Evolutionary conservation across 129 eudicot genomes (phyloP), one percentile per base, ranked within the genome.

Genomic region (Oenanthe sinensis): DNA sequence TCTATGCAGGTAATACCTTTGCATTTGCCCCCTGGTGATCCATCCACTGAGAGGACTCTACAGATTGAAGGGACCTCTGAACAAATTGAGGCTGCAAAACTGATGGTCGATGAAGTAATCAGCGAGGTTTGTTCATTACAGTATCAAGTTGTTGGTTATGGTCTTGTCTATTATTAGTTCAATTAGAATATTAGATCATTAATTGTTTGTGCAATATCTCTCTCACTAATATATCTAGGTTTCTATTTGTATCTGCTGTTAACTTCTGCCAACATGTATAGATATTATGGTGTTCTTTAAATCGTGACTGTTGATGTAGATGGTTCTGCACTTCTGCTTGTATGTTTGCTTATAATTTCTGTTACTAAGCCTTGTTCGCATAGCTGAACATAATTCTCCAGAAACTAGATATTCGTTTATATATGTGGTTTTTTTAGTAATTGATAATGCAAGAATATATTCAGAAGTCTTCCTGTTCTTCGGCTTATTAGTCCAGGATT

Each of bases 51-150:
- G 84, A 89, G 99, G 83, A 92, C 97, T 9, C 85, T 92, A 50
- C 97, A 96, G 71, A 96, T 96, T 75, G 97, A 96, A 67, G 99
- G 99, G 54, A 75, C 97, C 8, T 81, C 80, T 84, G 99, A 96
- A 26, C 96, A 90, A 84, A 88, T 92, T 49, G 97, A 92, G 79
- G 92, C 96, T 85, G 99, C 97, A 82, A 96, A 92, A 80, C 87
- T 79, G 80, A 82, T 92, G 93, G 97, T 92, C 80, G 85, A 90
- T 79, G 97, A 96, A 84, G 97, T 92, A 36, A 96, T 85, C 75
- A 90, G 92, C 77, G 97, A 96, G 99, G 99, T 96, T 90, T 87
- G 96, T 82, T 74, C 37, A 37, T 36, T 81, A 75, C 62, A 77
- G 52, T 45, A 80, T 85, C 84, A 60, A 82, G 68, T 54, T 17